Evolutionary conservation across 2,329 filamentous ascomycete genomes (phyloP), one percentile per base, ranked within the genome.

Genomic region (Alternaria dauci): DNA sequence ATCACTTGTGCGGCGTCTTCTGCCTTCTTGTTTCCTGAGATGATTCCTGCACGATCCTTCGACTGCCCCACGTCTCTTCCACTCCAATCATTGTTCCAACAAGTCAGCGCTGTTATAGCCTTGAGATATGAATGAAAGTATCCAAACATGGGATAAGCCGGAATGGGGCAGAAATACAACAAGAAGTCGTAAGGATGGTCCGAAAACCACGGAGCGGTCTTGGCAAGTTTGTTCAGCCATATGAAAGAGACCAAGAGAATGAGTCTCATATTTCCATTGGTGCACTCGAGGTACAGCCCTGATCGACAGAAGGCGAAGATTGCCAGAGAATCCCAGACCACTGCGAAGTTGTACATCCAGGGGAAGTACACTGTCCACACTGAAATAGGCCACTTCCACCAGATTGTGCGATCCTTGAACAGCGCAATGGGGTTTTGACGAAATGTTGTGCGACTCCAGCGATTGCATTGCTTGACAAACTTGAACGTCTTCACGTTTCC

Each of bases 271-370:
- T 16, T n/a, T 5, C 47, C 55, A 25, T 55, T 50, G 3, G 47
- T 2, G 1, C 67, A 66, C 4, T 56, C 12, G 9, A 34, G 26
- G 39, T 65, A 72, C 0, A 64, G 12, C 2, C 42, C 26, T 1
- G 68, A 70, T 9, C 39, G 55, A 1, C 36, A 55, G 1, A 70
- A 55, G 2, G 47, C 59, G 18, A 55, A 59, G 0, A 71, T 25
- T 5, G 63, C 57, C 1, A 66, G 12, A 9, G n/a, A 5, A 26
- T 73, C 71, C 71, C 70, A 74, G 16, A 73, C 9, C 1, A 70
- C 38, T 1, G 71, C 69, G 0, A 63, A 63, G 48, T 73, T 73
- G 56, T 70, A 71, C 36, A 74, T n/a, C 71, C 71, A 74, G 0
- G 71, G 67, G 0, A 72, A 52, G 25, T 65, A 68, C 3, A 70